phyloP scores from a whole-genome alignment of 129 eudicot genomes.

The Saussurea involucrata region DNA sequence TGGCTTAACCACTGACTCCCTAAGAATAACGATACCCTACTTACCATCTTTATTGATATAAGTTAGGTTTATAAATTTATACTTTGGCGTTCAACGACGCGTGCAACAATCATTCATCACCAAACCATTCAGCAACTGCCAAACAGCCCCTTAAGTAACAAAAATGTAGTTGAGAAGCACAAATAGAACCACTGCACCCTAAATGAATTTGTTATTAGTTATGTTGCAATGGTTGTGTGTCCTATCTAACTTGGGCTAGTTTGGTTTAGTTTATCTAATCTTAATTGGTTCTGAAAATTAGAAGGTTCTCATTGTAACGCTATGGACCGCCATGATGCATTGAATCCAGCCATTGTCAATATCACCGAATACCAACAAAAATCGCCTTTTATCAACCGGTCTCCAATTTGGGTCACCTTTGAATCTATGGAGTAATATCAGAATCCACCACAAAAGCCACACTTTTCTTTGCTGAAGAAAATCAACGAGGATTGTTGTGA shows the following conservation, averaged over 20 bases:
- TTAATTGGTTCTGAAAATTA: neutral
- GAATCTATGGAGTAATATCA: conserved; percentile 26
- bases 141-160: too few relatives aligned
- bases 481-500: conserved; percentile 24
- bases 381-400: conserved; percentile 35
- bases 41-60: too few relatives aligned
- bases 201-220: too few relatives aligned
- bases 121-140: too few relatives aligned
- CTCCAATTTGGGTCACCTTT: conserved; percentile 38
- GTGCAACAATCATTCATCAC: too few relatives aligned
- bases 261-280: neutral
- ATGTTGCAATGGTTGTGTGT: too few relatives aligned
- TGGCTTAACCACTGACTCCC: too few relatives aligned
- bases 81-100: too few relatives aligned
- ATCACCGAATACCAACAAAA: conserved; percentile 7
- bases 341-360: neutral
- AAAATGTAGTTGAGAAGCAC: too few relatives aligned
- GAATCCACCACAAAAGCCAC: conserved; percentile 32
- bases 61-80: too few relatives aligned
- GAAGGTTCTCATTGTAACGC: neutral
- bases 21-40: too few relatives aligned
- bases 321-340: neutral
- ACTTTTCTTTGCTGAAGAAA: conserved; percentile 30
- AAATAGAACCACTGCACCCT: too few relatives aligned
- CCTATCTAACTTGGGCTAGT: neutral